These are phyloP conservation scores for Rhizomucor pusillus DNA, from an alignment of 371 early-diverging fungal genomes.

Conservation along the genomic window DNA sequence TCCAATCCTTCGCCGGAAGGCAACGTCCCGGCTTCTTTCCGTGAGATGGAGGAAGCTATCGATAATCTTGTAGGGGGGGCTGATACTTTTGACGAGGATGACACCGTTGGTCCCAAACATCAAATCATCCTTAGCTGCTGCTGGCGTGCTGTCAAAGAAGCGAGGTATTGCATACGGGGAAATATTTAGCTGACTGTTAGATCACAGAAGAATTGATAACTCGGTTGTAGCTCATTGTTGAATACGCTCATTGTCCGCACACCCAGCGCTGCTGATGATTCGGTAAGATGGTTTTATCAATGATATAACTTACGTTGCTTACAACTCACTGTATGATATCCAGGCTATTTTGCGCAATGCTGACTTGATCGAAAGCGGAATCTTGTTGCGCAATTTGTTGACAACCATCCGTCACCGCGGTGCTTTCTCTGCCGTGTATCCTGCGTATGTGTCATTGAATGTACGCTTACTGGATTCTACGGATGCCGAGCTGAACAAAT, in stretches of 20 bases:
- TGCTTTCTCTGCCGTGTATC: conserved; percentile 87
- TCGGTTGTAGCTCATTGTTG: conserved; percentile 28
- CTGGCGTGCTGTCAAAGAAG: conserved; percentile 92
- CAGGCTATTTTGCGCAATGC: conserved; percentile 1
- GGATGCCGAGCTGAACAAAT: conserved; percentile 35
- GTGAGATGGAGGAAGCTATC: conserved; percentile 68
- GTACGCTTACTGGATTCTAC: conserved; percentile 59
- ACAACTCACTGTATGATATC: too few species aligned
- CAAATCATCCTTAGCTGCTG: conserved; percentile 89
- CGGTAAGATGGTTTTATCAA: not conserved
- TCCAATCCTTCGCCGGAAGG: conserved; percentile 83
- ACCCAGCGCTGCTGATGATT: conserved; percentile 14
- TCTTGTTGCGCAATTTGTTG: conserved; percentile 56
- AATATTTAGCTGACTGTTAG: not conserved
- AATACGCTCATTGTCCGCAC: conserved; percentile 38
- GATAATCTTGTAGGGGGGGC: conserved; percentile 53
- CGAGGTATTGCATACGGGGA: conserved; percentile 36
- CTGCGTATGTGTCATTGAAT: conserved; percentile 74
- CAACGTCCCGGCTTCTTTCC: conserved; percentile 71
- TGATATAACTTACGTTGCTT: too few species aligned
- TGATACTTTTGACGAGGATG: conserved; percentile 23
- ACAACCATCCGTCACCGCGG: conserved; percentile 89
- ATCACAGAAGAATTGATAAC: not conserved
- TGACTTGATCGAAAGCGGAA: conserved; percentile 54
- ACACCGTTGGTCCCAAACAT: conserved; percentile 54